phyloP scores from a whole-genome alignment of 1,284 basidiomycete species.

The Ganoderma sinense region DNA sequence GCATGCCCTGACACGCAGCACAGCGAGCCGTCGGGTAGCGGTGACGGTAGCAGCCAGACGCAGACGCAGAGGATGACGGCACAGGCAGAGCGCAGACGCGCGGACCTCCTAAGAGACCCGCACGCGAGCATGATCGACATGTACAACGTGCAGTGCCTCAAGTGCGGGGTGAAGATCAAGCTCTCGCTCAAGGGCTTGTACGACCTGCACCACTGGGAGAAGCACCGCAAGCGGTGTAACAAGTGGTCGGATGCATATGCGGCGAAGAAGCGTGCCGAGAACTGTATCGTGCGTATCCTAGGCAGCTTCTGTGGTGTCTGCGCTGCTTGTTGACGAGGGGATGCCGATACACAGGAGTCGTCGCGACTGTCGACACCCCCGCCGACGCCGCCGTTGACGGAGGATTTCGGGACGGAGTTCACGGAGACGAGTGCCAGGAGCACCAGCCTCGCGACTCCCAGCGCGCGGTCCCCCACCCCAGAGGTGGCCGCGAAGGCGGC shows the following conservation, averaged over 20 bases:
- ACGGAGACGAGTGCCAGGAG: conserved; percentile 12
- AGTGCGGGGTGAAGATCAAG: conserved; percentile 65
- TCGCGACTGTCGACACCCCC: conserved; percentile 14
- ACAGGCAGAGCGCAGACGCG: conserved; percentile 33
- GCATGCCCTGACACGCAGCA: not conserved
- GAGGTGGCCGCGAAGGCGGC: not conserved
- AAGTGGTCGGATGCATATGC: conserved; percentile 37
- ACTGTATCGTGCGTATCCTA: conserved; percentile 21
- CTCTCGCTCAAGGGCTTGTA: conserved; percentile 71
- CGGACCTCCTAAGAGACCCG: conserved; percentile 43
- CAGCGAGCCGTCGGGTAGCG: conserved; percentile 5
- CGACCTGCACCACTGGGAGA: conserved; percentile 73
- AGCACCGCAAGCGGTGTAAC: conserved; percentile 65
- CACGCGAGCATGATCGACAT: conserved; percentile 60
- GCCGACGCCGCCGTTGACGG: conserved; percentile 9
- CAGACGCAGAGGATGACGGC: conserved; percentile 28
- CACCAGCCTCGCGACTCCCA: not conserved
- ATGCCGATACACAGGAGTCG: not conserved
- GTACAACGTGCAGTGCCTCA: conserved; percentile 60
- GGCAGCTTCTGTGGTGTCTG: not conserved
- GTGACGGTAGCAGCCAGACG: not conserved
- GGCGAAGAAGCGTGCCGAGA: conserved; percentile 31
- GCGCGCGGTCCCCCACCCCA: conserved; percentile 3
- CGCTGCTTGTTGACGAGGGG: not conserved
- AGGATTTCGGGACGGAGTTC: conserved; percentile 11